Base-by-base conservation (phyloP, 2,329 filamentous ascomycete genomes). In the Hymenoscyphus fructigenus region DNA sequence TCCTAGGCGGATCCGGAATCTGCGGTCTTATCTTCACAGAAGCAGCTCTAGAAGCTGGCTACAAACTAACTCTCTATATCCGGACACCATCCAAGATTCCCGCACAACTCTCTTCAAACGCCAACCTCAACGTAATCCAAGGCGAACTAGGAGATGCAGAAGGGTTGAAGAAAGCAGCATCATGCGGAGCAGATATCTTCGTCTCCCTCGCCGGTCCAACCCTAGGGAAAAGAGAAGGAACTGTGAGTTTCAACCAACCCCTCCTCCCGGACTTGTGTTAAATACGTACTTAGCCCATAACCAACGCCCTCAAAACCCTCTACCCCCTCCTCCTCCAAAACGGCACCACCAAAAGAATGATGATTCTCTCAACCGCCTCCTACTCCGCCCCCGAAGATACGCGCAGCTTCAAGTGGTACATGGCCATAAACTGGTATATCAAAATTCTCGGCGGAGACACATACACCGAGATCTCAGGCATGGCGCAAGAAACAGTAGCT, bases 141-240 rank as follows among this genome's bases (percentile, higher is more conserved):
- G 70, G 69, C 34, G 68, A 72, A 14, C 59, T 72, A 3, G 60
- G 44, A 5, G 63, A 70, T 61, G 61, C 28, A 15, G 69, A 68
- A 23, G 69, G 67, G 2, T 59, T 70, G 64, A 69, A 68, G 59
- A 68, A 68, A 55, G 70, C 69, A 28, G 67, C 71, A 23, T 56
- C 47, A 12, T 71, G 67, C 61, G 67, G 68, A 26, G 70, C 68
- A 5, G 68, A 68, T 60, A 63, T 68, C 1, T 71, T 71, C 20
- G 61, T 73, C 14, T 71, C 68, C 9, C 61, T 71, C 26, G 70
- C 70, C 61, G 70, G 71, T n/a, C 70, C 71, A 57, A 68, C 67
- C 0, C 55, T 71, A 3, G 68, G 68, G 23, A 62, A 60, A 41
- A 55, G 61, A 36, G 66, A 69, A 28, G 67, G 71, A 57, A 70